phyloP scores from a whole-genome alignment of 2,329 filamentous ascomycete genomes.

The Fusarium sp. region DNA sequence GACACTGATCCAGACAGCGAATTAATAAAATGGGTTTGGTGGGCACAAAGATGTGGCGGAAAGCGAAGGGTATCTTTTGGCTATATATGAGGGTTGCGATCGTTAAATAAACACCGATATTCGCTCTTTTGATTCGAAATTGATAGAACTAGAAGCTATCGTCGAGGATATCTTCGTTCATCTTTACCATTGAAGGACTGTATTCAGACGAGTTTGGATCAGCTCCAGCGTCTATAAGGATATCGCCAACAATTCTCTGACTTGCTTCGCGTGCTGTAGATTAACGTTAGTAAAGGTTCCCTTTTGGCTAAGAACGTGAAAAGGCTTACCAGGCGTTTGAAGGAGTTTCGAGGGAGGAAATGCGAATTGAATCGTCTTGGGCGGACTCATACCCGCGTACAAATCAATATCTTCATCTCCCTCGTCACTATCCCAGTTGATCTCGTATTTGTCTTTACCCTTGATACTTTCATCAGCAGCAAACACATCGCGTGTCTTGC shows the following conservation, averaged over 20 bases:
- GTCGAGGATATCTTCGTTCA: constrained; percentile 70
- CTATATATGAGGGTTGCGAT: constrained; percentile 6
- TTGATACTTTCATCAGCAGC: constrained; percentile 45
- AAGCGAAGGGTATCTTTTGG: constrained; percentile 21
- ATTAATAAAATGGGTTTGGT: not conserved
- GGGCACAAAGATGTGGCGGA: not conserved
- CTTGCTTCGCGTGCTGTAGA: constrained; percentile 78
- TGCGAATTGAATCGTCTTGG: constrained; percentile 91
- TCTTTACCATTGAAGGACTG: constrained; percentile 73
- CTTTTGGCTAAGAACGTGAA: not conserved
- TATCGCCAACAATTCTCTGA: constrained; percentile 82
- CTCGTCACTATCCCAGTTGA: constrained; percentile 80
- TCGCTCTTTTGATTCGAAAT: not conserved
- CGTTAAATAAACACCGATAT: not conserved
- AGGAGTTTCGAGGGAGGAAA: constrained; percentile 80
- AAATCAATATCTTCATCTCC: constrained; percentile 71
- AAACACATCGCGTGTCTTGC: constrained; percentile 64
- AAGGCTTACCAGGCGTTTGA: constrained; percentile 77
- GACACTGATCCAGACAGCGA: not conserved
- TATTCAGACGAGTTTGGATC: constrained; percentile 66
- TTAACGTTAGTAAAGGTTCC: not conserved
- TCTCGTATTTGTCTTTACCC: constrained; percentile 62
- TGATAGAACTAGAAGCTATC: constrained; percentile 64
- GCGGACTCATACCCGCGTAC: constrained; percentile 83
- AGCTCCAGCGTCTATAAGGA: constrained; percentile 79